Evolutionary conservation across 495 filamentous ascomycete species (phyloP), one percentile per base, ranked within the genome.

Genomic region (Aspergillus olivimuriae): DNA sequence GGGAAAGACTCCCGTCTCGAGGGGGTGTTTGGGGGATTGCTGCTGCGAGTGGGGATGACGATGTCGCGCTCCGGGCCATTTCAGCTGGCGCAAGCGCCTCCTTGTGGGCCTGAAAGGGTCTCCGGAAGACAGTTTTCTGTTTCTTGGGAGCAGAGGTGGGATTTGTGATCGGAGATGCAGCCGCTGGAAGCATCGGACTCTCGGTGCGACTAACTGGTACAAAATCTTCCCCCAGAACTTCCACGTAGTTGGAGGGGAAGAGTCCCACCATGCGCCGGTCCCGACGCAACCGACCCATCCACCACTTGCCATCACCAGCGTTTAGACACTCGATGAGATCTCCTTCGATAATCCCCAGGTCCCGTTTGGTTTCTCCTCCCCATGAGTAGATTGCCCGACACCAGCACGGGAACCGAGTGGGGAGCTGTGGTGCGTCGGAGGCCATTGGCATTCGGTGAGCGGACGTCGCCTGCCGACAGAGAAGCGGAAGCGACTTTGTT

Each of bases 271-370:
- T 89, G 46, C 87, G 77, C 59, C 82, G 81, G 61, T 97, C 92
- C 44, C 94, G 78, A 50, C 80, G 81, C 57, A 97, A 60, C 36
- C 91, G 80, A 19, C 92, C 92, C 68, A 87, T 95, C 92, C 92
- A 98, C 94, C 92, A 98, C 41, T 85, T 86, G 20, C 94, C 94
- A 66, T 98, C 92, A 40, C 92, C 92, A 2, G 92, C 92, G 62
- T 97, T 98, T 15, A 98, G 73, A 59, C 89, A 95, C 77, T 98
- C 92, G 58, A 98, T 98, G 46, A 97, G 68, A 66, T 98, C 92
- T 34, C 94, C 92, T 61, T 98, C 94, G 48, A 97, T 82, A 62
- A 98, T 97, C 15, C 92, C 92, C 41, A 98, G 73, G 58, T 98
- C 92, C 52, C 82, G 80, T 66, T 91, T 94, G 2, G 86, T 90